Percentiles rank a stretch among this genome's conserved stretches.
phyloP scores from a whole-genome alignment of 805 yeast genomes.

The Yarrowia alimentaria region DNA sequence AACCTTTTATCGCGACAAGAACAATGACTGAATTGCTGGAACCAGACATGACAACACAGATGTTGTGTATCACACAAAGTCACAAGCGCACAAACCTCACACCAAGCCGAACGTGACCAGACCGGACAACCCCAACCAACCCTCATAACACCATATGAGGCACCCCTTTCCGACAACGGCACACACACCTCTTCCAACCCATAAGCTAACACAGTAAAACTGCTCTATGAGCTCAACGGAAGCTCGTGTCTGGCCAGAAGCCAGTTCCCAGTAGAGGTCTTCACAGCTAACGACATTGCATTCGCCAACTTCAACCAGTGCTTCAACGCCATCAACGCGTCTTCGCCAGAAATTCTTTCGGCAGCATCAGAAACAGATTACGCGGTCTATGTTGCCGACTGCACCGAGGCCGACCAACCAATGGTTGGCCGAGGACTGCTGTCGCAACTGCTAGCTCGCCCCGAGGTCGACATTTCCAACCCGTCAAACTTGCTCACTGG shows the following conservation, averaged over 20 bases:
- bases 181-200: no score
- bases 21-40: no score
- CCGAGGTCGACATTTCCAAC: constrained; percentile 15
- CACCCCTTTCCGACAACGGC: no score
- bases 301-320: constrained; percentile 33
- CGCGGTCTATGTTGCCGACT: constrained; percentile 44
- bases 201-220: constrained; percentile 19
- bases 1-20: no score
- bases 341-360: constrained; percentile 42
- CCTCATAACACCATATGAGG: no score
- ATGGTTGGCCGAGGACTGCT: constrained; percentile 45
- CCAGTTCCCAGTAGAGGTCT: constrained; percentile 5
- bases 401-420: constrained; percentile 42
- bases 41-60: no score
- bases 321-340: constrained; percentile 38
- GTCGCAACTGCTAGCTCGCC: constrained; percentile 33
- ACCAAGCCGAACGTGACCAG: no score
- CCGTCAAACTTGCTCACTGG: constrained; percentile 1
- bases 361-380: constrained; percentile 38
- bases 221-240: constrained; percentile 22
- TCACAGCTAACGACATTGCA: constrained; percentile 21
- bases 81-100: no score
- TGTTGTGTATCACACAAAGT: no score
- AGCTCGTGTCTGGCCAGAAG: constrained; percentile 17
- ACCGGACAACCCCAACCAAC: no score